Evolutionary conservation across 2,329 filamentous ascomycete genomes (phyloP).

Genomic region (Aschersonia sp.): DNA sequence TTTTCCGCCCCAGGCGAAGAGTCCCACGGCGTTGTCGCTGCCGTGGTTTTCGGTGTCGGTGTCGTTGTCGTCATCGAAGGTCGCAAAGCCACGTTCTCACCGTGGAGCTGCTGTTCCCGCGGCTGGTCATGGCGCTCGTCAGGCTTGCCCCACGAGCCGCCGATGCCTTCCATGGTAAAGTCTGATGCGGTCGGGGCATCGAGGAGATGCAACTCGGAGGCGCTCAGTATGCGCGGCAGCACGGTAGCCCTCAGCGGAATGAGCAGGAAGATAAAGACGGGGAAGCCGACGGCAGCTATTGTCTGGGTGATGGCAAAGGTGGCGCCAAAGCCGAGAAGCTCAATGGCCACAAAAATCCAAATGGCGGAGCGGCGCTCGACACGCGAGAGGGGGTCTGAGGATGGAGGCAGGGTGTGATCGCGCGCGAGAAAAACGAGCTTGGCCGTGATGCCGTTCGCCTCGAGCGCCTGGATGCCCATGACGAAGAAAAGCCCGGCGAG

Average conservation of each 20-base stretch:
- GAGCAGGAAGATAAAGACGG: constrained; percentile 55
- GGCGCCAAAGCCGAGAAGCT: constrained; percentile 57
- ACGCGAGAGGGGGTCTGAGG: constrained; percentile 38
- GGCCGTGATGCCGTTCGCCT: constrained; percentile 61
- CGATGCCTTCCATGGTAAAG: constrained; percentile 64
- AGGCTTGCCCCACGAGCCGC: constrained; percentile 39
- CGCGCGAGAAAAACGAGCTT: constrained; percentile 58
- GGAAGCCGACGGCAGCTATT: constrained; percentile 69
- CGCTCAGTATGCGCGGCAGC: constrained; percentile 45
- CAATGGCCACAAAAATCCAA: constrained; percentile 56
- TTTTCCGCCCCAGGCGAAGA: too few species aligned
- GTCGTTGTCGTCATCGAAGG: neutral
- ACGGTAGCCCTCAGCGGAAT: constrained; percentile 52
- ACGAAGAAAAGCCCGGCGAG: constrained; percentile 73
- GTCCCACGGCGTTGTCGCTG: too few species aligned
- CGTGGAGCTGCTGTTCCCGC: constrained; percentile 2
- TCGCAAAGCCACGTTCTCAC: neutral
- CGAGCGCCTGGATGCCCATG: constrained; percentile 68
- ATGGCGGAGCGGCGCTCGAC: constrained; percentile 49
- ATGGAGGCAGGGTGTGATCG: constrained; percentile 40
- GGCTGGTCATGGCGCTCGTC: constrained; percentile 5
- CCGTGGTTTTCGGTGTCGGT: neutral
- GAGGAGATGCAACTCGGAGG: constrained; percentile 44
- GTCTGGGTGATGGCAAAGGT: constrained; percentile 78
- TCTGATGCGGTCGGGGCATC: constrained; percentile 63